Base-by-base conservation (phyloP, 202 grass and related monocot genomes). In the Thinopyrum obtusiflorum region DNA sequence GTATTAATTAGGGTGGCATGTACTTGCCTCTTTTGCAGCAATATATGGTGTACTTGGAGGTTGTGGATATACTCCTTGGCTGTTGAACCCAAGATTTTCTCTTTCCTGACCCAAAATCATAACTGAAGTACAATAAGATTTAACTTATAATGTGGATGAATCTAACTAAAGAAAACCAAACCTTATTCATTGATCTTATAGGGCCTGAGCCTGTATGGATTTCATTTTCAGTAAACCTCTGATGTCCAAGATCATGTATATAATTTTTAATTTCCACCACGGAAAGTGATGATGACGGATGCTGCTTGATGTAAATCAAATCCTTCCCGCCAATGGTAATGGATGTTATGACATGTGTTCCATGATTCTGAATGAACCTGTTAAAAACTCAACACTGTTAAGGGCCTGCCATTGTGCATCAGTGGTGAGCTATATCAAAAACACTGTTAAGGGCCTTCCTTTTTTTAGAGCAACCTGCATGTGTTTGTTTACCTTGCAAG, bases 281-380 rank as follows among this genome's bases (percentile, higher is more conserved):
- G 44, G 87, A 89, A 74, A 94, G 77, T 32, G 84, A 65, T 76
- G 92, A 94, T 47, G 80, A 76, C 24, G 28, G 74, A 79, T 94
- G 87, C 87, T 94, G 87, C 79, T 89, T 94, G 70, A 94, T 51
- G 60, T 89, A 94, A 85, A 89, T 89, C 61, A 85, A 81, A 46
- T 94, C 92, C 75, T 94, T 91, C 18, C 92, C 92, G 36, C 92
- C 92, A 79, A 94, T 68, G 29, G 84, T 89, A 87, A 94, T 81
- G 8, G 89, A 91, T 4, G 66, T 89, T 72, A 94, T 79, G 53
- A 94, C 77, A 87, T 94, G 92, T 10, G 89, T 94, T n/a, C 92
- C 92, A 60, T 91, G 89, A 60, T 84, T 94, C 71, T 91, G 89
- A 82, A 91, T 94, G 86, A 94, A 94, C 77, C 89, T 94, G 87